Evolutionary conservation across 441 rosid genomes (phyloP), one percentile per base, ranked within the genome.

Genomic region (Syzygium syzygioides): DNA sequence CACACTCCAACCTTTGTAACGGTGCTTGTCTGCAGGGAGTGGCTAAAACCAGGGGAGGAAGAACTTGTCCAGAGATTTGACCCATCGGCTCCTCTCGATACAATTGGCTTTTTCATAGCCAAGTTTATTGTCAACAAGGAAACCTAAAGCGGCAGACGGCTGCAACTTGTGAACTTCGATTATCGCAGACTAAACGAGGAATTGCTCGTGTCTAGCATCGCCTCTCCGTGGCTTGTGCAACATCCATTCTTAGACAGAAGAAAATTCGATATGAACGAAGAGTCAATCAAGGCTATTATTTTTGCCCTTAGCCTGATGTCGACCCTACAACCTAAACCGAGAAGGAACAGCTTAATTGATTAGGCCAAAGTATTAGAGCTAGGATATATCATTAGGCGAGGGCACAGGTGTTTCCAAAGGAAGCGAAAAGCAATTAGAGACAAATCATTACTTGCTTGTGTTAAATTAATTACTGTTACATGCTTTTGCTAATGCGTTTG

Each of bases 41-140:
- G 99, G 99, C 90, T 98, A 90, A 95, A 94, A 92, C 96, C 99
- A 2, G 98, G 98, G 4, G 99, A 98, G 88, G 99, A 97, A 89
- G 94, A 95, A 64, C 86, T 96, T 86, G 99, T 98, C 91, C 99
- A 98, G 93, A 95, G 98, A 91, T 98, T 98, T 85, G 99, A 98
- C 91, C 98, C 99, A 6, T 97, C 99, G 11, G 91, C 98, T 89
- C 88, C 95, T 34, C 95, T 98, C 19, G 99, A 98, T 86, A 97
- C 99, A 12, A 97, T 98, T 6, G 99, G 99, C 11, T 98, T 98
- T 93, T 98, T 97, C 93, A 96, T 98, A 86, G 99, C 99, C 89
- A 98, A 97, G 93, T 98, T 96, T 91, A 62, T 19, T 15, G 96
- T 97, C 55, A 96, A 96, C 87, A 41, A 93, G 83, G 94, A 96